Evolutionary conservation across 768 basidiomycete genomes (phyloP).

Genomic region (Mycena albidolilacea): DNA sequence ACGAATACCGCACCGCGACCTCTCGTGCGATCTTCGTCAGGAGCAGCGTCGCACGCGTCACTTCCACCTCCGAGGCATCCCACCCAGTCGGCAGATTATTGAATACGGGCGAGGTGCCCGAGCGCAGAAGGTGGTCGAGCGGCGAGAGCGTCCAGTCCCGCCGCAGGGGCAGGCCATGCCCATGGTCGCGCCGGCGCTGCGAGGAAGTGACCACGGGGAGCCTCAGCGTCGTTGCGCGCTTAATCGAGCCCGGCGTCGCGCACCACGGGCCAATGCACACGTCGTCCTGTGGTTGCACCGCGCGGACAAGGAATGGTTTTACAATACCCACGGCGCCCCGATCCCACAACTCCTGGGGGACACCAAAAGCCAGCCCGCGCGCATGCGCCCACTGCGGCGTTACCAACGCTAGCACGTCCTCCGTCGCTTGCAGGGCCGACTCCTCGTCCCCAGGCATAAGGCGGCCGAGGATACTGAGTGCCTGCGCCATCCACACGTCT

Average conservation of each 20-base stretch:
- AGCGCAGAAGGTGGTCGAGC: constrained; percentile 85
- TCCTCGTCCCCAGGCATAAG: constrained; percentile 86
- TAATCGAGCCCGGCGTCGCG: constrained; percentile 70
- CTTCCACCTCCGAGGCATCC: constrained; percentile 85
- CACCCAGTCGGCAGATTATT: constrained; percentile 75
- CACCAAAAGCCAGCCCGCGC: constrained; percentile 49
- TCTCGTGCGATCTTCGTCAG: constrained; percentile 68
- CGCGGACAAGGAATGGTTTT: constrained; percentile 71
- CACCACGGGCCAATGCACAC: constrained; percentile 66
- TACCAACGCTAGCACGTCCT: constrained; percentile 55
- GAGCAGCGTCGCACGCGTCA: constrained; percentile 78
- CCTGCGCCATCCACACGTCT: constrained; percentile 78
- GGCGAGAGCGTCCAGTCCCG: constrained; percentile 80
- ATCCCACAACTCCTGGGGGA: constrained; percentile 63
- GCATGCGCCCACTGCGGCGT: constrained; percentile 58
- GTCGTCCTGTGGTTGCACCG: constrained; percentile 58
- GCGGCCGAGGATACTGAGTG: constrained; percentile 67
- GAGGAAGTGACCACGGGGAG: constrained; percentile 50
- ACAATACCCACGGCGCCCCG: constrained; percentile 65
- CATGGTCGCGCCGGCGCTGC: not conserved
- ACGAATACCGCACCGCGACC: constrained; percentile 58
- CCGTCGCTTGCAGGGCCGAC: constrained; percentile 59
- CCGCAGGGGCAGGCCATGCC: constrained; percentile 61
- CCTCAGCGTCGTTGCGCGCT: constrained; percentile 68
- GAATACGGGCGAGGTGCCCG: constrained; percentile 80